Evolutionary conservation across 192 early-diverging fungal species (phyloP), one percentile per base, ranked within the genome.

Genomic region (Linnemannia schmuckeri): DNA sequence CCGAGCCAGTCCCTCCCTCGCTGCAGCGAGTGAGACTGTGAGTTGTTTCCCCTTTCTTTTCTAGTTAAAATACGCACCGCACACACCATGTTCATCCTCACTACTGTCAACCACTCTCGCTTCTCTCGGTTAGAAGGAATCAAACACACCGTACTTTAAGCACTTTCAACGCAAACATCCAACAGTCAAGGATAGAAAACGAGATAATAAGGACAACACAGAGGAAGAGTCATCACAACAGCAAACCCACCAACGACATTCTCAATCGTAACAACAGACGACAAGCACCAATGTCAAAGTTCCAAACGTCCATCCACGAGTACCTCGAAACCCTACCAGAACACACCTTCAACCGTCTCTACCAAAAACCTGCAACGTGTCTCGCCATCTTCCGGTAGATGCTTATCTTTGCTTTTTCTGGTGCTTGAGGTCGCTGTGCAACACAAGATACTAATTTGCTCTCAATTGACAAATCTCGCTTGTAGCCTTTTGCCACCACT

Each of bases 351-450:
- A 92, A 94, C 38, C 88, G 94, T 1, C 91, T 99, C 35, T 99
- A 97, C 80, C 90, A 94, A 47, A 96, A 96, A 69, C 97, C 98
- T 15, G 96, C 97, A 44, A 97, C 98, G 78, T 98, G 97, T 87
- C 92, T 98, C 38, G 97, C 97, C 33, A 95, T 98, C 55, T 96
- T 98, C 71, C 92, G 97, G 95, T 95, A 82, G 37, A 35, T 35
- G 30, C 18, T 30, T 80, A 35, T 40, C 38, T 49, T 24, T 72
- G 30, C 4, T 70, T 44, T 69, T 71, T 71, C 24, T 12, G 1
- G 22, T 24, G 37, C 33, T 18, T 78, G 41, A 18, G 10, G 68
- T 42, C 18, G 20, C 17, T 7, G 18, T 24, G 22, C 6, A 9
- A 1, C 24, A 7, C 30, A 49, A 40, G n/a, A 61, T 54, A 57